Evolutionary conservation across 345 rosid genomes (phyloP), one percentile per base, ranked within the genome.

Genomic region (Ceriops zippeliana): DNA sequence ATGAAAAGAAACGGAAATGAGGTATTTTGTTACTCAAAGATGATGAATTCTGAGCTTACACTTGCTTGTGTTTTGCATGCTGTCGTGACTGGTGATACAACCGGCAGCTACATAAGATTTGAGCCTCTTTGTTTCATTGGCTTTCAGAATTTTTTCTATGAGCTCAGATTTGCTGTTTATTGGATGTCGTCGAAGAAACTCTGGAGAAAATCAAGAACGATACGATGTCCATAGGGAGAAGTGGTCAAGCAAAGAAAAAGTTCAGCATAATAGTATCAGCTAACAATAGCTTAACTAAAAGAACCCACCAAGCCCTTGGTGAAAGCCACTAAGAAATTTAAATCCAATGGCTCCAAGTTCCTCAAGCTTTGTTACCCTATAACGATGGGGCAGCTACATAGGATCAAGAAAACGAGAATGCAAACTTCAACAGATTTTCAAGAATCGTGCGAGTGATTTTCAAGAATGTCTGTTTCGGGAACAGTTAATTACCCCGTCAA

Each of bases 31-130:
- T 24, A 16, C 32, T 1, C 20, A 53, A 46, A 56, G 4, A 28
- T 52, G 22, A 58, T 27, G 53, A 64, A 30, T 52, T 52, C 37
- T 42, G 38, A 61, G 62, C 90, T 74, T 82, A 92, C 96, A 86
- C 85, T 87, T 86, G 85, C 63, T 74, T 72, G 79, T 73, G 75
- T 75, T 82, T 60, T 81, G 83, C n/a, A 81, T 73, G 15, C 73
- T 75, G 54, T 79, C 92, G 63, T 78, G 75, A 27, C 59, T 66
- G 61, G 81, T 79, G 28, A 76, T 58, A 75, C 92, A 82, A 37
- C 93, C 92, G 42, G 85, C 81, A 75, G 78, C 83, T 49, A 88
- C 53, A 63, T 89, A 92, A 21, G 87, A 86, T 73, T 80, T 73
- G 51, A 88, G 70, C 78, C 88, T 75, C 74, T 62, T 79, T 52